Conservation (phyloP, 345 rosid species). For the Syzygium aromaticum region DNA sequence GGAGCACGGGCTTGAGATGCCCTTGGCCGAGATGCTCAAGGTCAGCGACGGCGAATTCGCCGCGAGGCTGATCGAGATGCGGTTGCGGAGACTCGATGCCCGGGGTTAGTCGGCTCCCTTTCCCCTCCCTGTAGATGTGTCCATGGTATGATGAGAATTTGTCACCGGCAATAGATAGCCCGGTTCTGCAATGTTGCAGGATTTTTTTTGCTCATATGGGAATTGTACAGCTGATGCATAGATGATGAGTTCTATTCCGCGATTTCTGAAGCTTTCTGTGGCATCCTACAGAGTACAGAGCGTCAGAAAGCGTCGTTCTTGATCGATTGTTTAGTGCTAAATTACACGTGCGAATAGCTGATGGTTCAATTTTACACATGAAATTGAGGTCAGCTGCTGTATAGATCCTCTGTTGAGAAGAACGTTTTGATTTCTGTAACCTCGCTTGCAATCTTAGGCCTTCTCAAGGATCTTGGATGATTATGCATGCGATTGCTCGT, state of each 20-base stretch:
- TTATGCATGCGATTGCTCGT: not conserved
- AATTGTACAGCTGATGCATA: not conserved
- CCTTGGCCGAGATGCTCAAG: constrained; percentile 66
- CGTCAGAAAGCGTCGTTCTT: not conserved
- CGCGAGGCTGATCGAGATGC: constrained; percentile 46
- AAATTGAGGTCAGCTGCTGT: not conserved
- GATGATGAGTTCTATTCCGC: not conserved
- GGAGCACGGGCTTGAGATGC: constrained; percentile 44
- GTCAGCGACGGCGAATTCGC: constrained; percentile 75
- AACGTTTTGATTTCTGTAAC: not conserved
- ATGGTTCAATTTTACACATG: not conserved
- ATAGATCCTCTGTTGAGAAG: not conserved
- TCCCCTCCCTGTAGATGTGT: constrained; percentile 1
- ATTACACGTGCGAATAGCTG: not conserved
- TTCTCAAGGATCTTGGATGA: not conserved
- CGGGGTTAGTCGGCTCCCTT: not conserved
- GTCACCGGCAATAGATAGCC: not conserved
- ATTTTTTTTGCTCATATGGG: not conserved
- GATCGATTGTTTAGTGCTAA: not conserved
- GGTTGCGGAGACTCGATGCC: constrained; percentile 21
- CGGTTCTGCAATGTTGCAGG: not conserved
- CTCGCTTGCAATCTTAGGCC: not conserved
- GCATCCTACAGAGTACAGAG: not conserved
- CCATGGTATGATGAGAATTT: not conserved
- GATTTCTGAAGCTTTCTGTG: not conserved